These are phyloP conservation scores for Przewalskia tangutica DNA, from an alignment of 257 asterid species.

Conservation along the genomic window DNA sequence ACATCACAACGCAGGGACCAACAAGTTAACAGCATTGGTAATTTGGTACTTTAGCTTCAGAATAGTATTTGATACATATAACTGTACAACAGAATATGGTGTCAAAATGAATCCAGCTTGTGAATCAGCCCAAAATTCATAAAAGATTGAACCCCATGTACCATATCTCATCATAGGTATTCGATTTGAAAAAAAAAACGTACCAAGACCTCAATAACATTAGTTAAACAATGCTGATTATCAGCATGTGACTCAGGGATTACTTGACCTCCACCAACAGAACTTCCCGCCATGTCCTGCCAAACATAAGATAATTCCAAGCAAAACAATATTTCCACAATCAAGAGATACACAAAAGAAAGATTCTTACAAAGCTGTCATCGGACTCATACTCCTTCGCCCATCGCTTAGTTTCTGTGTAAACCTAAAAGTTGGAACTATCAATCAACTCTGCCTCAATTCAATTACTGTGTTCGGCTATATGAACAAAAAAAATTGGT, in stretches of 20 bases:
- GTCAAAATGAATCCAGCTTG: not conserved
- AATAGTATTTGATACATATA: not conserved
- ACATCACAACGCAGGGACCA: not conserved
- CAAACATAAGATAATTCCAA: not conserved
- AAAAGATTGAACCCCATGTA: not conserved
- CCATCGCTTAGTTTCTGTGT: conserved; percentile 51
- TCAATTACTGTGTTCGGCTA: not conserved
- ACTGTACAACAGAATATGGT: not conserved
- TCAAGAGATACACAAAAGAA: not conserved
- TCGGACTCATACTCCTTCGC: conserved; percentile 32
- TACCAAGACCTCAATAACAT: conserved; percentile 46
- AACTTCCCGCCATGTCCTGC: conserved; percentile 32
- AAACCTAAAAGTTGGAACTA: conserved; percentile 28
- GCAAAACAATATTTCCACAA: not conserved
- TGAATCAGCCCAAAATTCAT: not conserved
- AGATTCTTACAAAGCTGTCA: conserved; percentile 16
- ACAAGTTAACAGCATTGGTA: not conserved
- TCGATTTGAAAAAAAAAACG: not conserved
- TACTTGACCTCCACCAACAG: conserved; percentile 9
- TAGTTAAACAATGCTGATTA: conserved; percentile 35
- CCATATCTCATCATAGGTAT: not conserved
- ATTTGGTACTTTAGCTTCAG: not conserved
- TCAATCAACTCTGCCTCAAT: not conserved
- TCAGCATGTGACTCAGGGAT: conserved; percentile 15
- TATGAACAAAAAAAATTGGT: not conserved